Evolutionary conservation across 2,329 filamentous ascomycete genomes (phyloP).

Genomic region (Cladosporium colombiae): DNA sequence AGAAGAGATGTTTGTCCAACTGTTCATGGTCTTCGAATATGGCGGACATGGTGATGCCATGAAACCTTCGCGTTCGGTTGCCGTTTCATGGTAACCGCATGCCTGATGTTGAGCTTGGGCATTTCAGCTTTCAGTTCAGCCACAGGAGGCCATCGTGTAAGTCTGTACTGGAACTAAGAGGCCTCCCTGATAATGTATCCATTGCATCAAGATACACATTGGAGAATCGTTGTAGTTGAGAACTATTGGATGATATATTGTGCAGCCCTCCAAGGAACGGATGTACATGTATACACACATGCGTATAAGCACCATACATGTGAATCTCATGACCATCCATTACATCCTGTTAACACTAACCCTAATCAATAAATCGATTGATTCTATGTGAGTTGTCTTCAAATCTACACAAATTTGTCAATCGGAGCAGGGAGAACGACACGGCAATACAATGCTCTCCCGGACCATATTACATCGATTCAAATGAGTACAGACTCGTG

Average conservation of each 20-base stretch:
- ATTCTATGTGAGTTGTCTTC: neutral
- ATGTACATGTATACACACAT: neutral
- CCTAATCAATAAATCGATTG: neutral
- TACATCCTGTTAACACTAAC: neutral
- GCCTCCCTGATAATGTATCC: neutral
- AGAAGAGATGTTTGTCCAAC: neutral
- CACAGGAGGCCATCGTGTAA: neutral
- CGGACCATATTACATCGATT: neutral
- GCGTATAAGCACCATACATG: neutral
- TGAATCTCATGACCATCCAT: neutral
- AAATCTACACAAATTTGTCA: neutral
- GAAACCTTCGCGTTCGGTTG: neutral
- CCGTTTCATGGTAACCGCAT: neutral
- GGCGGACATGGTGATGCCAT: neutral
- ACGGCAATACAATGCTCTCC: neutral
- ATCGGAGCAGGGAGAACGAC: neutral
- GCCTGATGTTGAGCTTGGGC: neutral
- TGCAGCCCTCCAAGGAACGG: neutral
- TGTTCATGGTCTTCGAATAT: neutral
- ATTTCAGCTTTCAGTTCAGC: neutral
- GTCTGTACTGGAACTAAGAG: neutral
- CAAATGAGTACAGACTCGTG: neutral
- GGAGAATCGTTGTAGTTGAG: neutral
- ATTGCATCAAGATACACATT: neutral
- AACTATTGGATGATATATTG: neutral